Conservation (phyloP, 2,329 filamentous ascomycete species). For the Colletotrichum sp. region DNA sequence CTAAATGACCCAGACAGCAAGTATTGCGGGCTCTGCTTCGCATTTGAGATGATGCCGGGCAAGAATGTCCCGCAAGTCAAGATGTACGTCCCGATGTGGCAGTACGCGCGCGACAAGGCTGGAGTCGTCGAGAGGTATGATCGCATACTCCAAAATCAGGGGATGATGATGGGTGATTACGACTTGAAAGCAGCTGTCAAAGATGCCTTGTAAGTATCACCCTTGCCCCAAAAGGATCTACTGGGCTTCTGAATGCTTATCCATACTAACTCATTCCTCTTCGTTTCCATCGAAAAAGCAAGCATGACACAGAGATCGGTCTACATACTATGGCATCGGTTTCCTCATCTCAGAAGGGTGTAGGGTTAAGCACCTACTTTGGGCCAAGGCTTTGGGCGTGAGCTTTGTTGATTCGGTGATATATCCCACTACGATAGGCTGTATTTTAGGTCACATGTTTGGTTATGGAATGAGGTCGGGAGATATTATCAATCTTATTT, state of each 20-base stretch:
- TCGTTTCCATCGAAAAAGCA: neutral
- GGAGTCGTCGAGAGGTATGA: neutral
- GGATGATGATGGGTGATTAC: neutral
- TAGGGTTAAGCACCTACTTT: neutral
- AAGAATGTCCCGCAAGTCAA: neutral
- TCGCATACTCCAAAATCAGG: neutral
- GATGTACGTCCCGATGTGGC: neutral
- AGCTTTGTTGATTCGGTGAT: neutral
- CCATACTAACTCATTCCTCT: neutral
- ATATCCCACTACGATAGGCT: accelerated
- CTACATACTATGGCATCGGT: slow-evolving; percentile 6
- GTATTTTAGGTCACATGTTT: neutral
- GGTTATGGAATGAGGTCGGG: neutral
- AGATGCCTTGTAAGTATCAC: slow-evolving; percentile 3
- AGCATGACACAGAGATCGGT: neutral
- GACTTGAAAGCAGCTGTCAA: neutral
- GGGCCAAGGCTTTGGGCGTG: slow-evolving; percentile 4
- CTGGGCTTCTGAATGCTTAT: neutral
- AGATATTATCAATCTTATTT: neutral
- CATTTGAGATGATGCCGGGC: neutral
- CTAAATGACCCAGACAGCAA: neutral
- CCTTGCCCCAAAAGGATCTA: neutral
- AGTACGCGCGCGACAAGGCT: neutral
- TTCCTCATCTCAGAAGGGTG: neutral
- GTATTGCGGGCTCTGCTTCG: neutral